Evolutionary conservation across 2,329 filamentous ascomycete genomes (phyloP).

Genomic region (Phyllosticta citrichinensis): DNA sequence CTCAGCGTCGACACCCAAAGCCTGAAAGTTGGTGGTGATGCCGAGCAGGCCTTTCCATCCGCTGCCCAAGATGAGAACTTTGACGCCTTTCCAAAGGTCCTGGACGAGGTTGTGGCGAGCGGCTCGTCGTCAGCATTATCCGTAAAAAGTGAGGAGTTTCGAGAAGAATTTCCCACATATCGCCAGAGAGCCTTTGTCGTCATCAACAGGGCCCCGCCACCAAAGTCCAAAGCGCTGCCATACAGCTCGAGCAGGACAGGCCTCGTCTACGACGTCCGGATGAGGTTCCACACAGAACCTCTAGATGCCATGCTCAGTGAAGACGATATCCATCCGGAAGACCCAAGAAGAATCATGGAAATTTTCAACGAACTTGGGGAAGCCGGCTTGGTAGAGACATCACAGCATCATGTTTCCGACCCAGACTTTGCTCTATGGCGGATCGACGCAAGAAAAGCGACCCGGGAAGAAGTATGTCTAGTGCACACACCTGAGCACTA

Average conservation of each 20-base stretch:
- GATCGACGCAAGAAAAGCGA: conserved; percentile 70
- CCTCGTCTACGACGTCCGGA: conserved; percentile 72
- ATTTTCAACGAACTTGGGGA: conserved; percentile 85
- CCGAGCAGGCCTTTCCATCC: not conserved
- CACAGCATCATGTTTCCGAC: conserved; percentile 41
- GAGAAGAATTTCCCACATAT: not conserved
- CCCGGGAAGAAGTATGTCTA: conserved; percentile 65
- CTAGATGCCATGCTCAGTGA: conserved; percentile 33
- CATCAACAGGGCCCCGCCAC: conserved; percentile 1
- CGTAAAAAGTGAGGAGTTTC: not conserved
- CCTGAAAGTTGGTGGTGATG: not conserved
- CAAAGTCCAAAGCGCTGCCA: conserved; percentile 16
- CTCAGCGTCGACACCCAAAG: not conserved
- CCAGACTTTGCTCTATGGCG: conserved; percentile 49
- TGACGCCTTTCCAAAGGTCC: not conserved
- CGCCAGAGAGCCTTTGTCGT: conserved; percentile 3
- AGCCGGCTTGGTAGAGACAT: conserved; percentile 63
- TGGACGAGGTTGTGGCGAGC: not conserved
- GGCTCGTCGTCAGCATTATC: not conserved
- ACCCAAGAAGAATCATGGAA: conserved; percentile 81
- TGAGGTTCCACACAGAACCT: conserved; percentile 86
- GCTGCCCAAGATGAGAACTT: not conserved
- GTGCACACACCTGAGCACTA: conserved; percentile 73
- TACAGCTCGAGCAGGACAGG: conserved; percentile 33
- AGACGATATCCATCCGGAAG: conserved; percentile 82